Evolutionary conservation across 2,329 filamentous ascomycete species (phyloP), one percentile per base, ranked within the genome.

Genomic region (Aspergillus sp.): DNA sequence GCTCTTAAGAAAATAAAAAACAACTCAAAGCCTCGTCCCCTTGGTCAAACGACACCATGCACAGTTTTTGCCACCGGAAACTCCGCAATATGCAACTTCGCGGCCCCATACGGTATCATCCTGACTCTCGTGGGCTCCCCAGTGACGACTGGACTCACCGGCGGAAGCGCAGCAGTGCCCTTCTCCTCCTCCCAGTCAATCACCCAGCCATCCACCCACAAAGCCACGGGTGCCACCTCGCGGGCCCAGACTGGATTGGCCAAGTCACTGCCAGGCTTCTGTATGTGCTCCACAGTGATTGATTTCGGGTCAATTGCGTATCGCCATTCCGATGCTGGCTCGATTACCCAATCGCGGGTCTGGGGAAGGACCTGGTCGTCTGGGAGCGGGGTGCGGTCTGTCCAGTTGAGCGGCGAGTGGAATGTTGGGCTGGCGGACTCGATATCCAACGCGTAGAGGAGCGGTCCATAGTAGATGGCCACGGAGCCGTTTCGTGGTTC

Each of bases 71-170:
- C 54, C 3, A 62, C 53, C 0, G 79, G 79, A 38, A 81, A 71
- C 59, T 82, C 77, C 11, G 77, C 78, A 69, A 83, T 81, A 62
- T 81, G 81, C 60, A 83, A 66, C 67, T 80, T 82, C 15, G 81
- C 77, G 45, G 77, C 77, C 2, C 80, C 81, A 69, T 80, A 83
- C n/a, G 81, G 82, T 13, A 78, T 73, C 19, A 83, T 60, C n/a
- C 73, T 73, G 13, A 76, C 68, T 53, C 72, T 69, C 60, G 74
- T 75, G n/a, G 67, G 71, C 46, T 72, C 64, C 0, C 76, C 75
- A 3, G 71, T 28, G 76, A 69, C 67, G 11, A 69, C 69, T 30
- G 69, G 52, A 30, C 46, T 65, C 34, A 74, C 60, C 5, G 78
- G 76, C 7, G 74, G 74, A 7, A 72, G 70, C 11, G 74, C 72